Conservation (phyloP, 2,329 filamentous ascomycete genomes). For the Mariannaea sp. region DNA sequence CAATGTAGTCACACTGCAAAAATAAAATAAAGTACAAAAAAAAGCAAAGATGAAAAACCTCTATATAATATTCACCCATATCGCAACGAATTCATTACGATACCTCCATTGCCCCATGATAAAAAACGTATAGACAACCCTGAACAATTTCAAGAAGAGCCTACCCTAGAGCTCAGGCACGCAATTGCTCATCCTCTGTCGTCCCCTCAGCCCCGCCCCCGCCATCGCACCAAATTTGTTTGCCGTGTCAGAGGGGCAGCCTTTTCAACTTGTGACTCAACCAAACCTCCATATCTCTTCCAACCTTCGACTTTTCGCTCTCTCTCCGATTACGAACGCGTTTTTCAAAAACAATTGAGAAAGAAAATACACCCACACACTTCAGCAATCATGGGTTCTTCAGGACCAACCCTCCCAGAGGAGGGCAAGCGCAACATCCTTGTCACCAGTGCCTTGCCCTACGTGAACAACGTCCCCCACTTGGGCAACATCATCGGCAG, state of each 20-base stretch:
- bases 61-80: too few relatives aligned
- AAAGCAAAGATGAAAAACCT: too few relatives aligned
- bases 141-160: too few relatives aligned
- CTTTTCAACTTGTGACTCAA: conserved; percentile 35
- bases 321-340: neutral
- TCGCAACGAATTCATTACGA: too few relatives aligned
- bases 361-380: too few relatives aligned
- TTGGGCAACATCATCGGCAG: conserved; percentile 87
- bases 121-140: too few relatives aligned
- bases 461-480: conserved; percentile 77
- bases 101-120: too few relatives aligned
- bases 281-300: conserved; percentile 17
- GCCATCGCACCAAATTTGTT: conserved; percentile 36
- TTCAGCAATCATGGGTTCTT: conserved; percentile 32
- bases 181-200: conserved; percentile 13
- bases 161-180: conserved; percentile 5
- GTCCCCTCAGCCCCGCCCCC: conserved; percentile 36
- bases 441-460: conserved; percentile 89
- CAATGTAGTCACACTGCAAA: too few relatives aligned
- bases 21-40: too few relatives aligned
- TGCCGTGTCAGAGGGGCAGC: conserved; percentile 28
- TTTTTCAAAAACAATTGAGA: conserved; percentile 9
- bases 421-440: conserved; percentile 84
- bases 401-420: conserved; percentile 62
- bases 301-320: neutral